Evolutionary conservation across 441 rosid species (phyloP).

Genomic region (Macaranga tanarius): DNA sequence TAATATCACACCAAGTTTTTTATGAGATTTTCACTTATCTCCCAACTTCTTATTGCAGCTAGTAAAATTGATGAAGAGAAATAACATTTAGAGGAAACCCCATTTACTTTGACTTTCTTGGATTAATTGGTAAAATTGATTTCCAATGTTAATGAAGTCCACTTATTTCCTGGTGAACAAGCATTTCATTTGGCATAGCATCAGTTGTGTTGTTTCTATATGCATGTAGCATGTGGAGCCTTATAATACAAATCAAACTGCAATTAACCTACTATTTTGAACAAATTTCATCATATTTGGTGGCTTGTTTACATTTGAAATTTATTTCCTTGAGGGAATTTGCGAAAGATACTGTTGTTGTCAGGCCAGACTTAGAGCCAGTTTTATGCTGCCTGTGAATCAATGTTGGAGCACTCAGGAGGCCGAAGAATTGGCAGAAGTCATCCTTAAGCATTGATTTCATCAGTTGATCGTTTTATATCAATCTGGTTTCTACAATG

Average conservation of each 20-base stretch:
- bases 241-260: neutral
- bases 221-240: neutral
- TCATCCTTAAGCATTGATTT: conserved; percentile 83
- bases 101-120: neutral
- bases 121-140: neutral
- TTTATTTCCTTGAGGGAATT: conserved; percentile 53
- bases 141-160: neutral
- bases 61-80: neutral
- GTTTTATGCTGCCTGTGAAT: conserved; percentile 94
- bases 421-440: conserved; percentile 86
- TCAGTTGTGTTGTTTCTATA: neutral
- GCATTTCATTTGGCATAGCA: neutral
- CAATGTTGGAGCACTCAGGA: conserved; percentile 88
- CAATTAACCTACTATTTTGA: neutral
- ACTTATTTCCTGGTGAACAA: neutral
- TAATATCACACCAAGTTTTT: neutral
- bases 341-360: conserved; percentile 94
- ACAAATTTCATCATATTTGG: neutral
- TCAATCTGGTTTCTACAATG: neutral
- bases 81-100: neutral
- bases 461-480: conserved; percentile 96
- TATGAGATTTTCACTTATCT: neutral
- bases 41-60: neutral
- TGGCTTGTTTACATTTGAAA: neutral
- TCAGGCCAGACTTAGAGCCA: conserved; percentile 92